Evolutionary conservation across 1,139 yeast species (phyloP).

Genomic region (Scheffersomyces insectosa): DNA sequence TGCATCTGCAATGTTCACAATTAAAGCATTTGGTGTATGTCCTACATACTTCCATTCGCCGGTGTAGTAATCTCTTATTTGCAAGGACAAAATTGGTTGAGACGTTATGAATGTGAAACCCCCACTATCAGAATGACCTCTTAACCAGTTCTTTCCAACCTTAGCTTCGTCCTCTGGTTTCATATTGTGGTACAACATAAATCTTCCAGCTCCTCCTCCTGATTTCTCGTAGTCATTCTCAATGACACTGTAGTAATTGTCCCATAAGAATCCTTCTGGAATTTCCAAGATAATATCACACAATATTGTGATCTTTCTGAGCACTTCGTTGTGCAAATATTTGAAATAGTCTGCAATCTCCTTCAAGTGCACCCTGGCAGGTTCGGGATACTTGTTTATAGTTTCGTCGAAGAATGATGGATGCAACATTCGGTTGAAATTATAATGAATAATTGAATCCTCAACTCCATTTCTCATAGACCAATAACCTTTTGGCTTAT

Average conservation of each 20-base stretch:
- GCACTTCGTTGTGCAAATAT: slow-evolving; percentile 21
- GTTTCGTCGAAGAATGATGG: slow-evolving; percentile 20
- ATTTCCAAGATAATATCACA: slow-evolving; percentile 30
- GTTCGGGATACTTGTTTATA: slow-evolving; percentile 22
- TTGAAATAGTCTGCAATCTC: slow-evolving; percentile 26
- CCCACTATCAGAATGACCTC: slow-evolving; percentile 28
- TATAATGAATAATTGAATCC: slow-evolving; percentile 30
- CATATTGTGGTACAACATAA: slow-evolving; percentile 29
- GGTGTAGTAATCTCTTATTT: slow-evolving; percentile 21
- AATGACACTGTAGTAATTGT: slow-evolving; percentile 25
- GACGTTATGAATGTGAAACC: slow-evolving; percentile 28
- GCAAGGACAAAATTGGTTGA: slow-evolving; percentile 27
- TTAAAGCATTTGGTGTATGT: slow-evolving; percentile 19
- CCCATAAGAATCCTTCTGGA: slow-evolving; percentile 31
- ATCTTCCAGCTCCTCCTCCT: slow-evolving; percentile 31
- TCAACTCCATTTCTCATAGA: slow-evolving; percentile 31
- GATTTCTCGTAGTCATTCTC: slow-evolving; percentile 21
- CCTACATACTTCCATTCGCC: slow-evolving; percentile 26
- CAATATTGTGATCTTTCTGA: slow-evolving; percentile 22
- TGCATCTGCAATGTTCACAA: slow-evolving; percentile 28
- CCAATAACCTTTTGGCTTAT: slow-evolving; percentile 34
- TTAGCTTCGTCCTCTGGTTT: slow-evolving; percentile 21
- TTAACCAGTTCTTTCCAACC: slow-evolving; percentile 15
- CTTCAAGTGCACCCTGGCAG: slow-evolving; percentile 22
- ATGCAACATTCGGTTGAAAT: slow-evolving; percentile 26